phyloP scores from a whole-genome alignment of 352 stramenopile genomes.

The Globisporangium echinulatum region DNA sequence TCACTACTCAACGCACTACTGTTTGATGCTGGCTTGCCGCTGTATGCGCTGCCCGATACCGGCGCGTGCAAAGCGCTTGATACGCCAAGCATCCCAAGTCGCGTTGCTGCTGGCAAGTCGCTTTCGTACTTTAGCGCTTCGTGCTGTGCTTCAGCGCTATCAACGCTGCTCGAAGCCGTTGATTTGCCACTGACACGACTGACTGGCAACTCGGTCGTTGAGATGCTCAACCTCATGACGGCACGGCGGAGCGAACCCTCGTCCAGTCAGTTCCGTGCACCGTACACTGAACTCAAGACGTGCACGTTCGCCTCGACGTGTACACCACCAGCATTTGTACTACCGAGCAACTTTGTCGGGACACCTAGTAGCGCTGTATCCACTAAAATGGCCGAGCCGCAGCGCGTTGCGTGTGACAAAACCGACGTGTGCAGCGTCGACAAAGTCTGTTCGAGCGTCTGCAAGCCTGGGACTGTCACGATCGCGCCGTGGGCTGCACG shows the following conservation, averaged over 20 bases:
- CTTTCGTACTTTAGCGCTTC: slow-evolving; percentile 40
- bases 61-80: slow-evolving; percentile 39
- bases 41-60: slow-evolving; percentile 38
- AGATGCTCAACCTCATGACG: slow-evolving; percentile 52
- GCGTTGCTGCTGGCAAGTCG: slow-evolving; percentile 21
- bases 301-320: slow-evolving; percentile 44
- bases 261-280: slow-evolving; percentile 25
- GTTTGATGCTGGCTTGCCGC: slow-evolving; percentile 32
- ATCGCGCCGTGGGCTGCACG: slow-evolving; percentile 53
- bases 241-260: slow-evolving; percentile 19
- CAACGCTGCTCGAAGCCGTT: slow-evolving; percentile 39
- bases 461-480: slow-evolving; percentile 42
- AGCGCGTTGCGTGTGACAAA: slow-evolving; percentile 48
- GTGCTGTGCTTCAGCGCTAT: slow-evolving; percentile 36
- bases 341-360: slow-evolving; percentile 18
- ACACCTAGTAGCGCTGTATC: slow-evolving; percentile 8
- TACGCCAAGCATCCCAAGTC: slow-evolving; percentile 26
- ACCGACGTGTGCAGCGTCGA: slow-evolving; percentile 47
- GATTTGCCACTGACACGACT: slow-evolving; percentile 37
- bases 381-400: slow-evolving; percentile 28
- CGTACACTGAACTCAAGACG: slow-evolving; percentile 29
- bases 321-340: slow-evolving; percentile 27
- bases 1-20: slow-evolving; percentile 39
- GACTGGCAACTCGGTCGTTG: slow-evolving; percentile 36
- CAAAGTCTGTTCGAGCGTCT: slow-evolving; percentile 60